Conservation (phyloP, 305 asterid genomes). For the Plantago coronopus region DNA sequence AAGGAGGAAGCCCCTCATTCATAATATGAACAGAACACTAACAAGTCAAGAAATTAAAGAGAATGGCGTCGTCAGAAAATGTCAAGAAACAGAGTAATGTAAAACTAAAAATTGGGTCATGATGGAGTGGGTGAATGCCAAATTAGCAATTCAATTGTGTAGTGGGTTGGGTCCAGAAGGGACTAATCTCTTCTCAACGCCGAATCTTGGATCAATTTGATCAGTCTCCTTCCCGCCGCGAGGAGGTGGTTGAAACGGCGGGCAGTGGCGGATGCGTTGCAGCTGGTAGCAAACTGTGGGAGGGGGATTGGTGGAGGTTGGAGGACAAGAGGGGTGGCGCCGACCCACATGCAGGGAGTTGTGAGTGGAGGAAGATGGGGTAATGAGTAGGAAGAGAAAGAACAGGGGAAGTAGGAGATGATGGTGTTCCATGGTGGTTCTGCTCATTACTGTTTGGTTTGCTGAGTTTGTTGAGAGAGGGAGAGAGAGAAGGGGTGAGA, state of each 20-base stretch:
- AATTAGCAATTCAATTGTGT: constrained; percentile 42
- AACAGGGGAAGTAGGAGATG: constrained; percentile 3
- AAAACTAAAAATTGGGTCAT: too few species aligned
- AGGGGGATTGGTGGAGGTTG: constrained; percentile 22
- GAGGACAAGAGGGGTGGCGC: constrained; percentile 23
- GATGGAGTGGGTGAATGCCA: background rate
- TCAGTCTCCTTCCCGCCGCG: constrained; percentile 50
- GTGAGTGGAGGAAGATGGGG: constrained; percentile 23
- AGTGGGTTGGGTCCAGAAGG: constrained; percentile 91
- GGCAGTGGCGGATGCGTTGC: constrained; percentile 49
- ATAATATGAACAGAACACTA: too few species aligned
- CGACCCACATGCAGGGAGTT: constrained; percentile 17
- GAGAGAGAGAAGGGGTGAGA: background rate
- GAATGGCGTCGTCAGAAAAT: background rate
- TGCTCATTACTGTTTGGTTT: background rate
- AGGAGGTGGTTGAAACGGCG: constrained; percentile 34
- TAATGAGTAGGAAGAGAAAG: constrained; percentile 15
- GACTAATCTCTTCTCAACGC: constrained; percentile 71
- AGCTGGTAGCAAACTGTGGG: constrained; percentile 35
- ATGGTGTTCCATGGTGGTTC: constrained; percentile 23
- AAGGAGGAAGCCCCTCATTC: too few species aligned
- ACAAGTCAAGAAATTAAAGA: too few species aligned
- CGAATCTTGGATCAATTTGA: constrained; percentile 78
- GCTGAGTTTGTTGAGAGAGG: background rate
- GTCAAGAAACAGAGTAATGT: background rate